Percentiles rank a stretch among this genome's conserved stretches.
These are phyloP conservation scores for Candida khao-thaluensis DNA, from an alignment of 805 yeast species.

Conservation along the genomic window DNA sequence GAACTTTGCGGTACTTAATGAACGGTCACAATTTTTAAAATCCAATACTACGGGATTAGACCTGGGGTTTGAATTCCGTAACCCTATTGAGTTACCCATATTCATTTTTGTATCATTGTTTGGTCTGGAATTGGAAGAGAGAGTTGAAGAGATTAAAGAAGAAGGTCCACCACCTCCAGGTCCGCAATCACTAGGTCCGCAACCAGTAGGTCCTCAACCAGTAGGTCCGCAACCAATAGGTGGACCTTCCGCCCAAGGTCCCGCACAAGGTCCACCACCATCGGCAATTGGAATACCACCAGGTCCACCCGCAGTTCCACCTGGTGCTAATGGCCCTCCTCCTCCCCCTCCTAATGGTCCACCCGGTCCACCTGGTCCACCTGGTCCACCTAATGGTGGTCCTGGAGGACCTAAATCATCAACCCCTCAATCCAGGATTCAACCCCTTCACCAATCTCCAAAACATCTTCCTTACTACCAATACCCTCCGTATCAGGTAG, in stretches of 20 bases:
- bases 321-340: no score
- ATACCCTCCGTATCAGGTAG: slow-evolving; percentile 5
- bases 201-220: no score
- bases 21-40: slow-evolving; percentile 1
- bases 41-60: slow-evolving; percentile 12
- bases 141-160: slow-evolving; percentile 1
- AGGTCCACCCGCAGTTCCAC: no score
- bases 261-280: slow-evolving; percentile 9
- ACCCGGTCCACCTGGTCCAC: no score
- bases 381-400: no score
- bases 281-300: slow-evolving; percentile 10
- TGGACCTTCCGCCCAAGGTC: slow-evolving; percentile 13
- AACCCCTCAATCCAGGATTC: not conserved
- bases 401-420: no score
- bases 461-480: slow-evolving; percentile 2
- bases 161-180: not conserved
- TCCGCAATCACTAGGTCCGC: not conserved
- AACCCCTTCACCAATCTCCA: no score
- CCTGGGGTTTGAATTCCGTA: slow-evolving; percentile 30
- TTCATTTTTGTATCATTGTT: slow-evolving; percentile 18
- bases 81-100: slow-evolving; percentile 49
- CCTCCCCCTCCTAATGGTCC: no score
- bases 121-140: slow-evolving; percentile 2
- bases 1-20: slow-evolving; percentile 6
- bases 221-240: no score